A percentile compares a stretch with the other conserved stretches of the same genome.
Conservation (phyloP, 108 stramenopile species). For the Nannochloropsis salina region DNA sequence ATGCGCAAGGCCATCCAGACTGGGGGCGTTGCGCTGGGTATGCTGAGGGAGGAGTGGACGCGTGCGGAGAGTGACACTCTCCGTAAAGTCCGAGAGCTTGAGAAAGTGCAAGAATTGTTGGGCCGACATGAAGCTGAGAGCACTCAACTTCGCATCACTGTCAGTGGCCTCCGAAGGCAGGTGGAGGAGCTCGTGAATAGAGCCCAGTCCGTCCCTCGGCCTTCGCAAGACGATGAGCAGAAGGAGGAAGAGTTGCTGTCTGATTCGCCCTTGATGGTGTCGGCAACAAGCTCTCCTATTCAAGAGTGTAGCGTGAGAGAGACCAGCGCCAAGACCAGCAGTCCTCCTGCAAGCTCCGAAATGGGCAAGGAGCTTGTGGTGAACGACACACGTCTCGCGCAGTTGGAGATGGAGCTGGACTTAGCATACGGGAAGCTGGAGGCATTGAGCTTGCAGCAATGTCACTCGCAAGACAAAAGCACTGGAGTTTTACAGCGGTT, state of each 20-base stretch:
- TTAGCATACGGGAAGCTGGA: conserved; percentile 16
- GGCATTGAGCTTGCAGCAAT: conserved; percentile 20
- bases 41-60: background rate
- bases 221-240: background rate
- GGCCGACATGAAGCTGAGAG: background rate
- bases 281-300: background rate
- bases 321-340: no score
- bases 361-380: background rate
- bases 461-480: background rate
- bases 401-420: background rate
- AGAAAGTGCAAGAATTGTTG: conserved; percentile 17
- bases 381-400: background rate
- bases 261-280: background rate
- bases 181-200: background rate
- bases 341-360: no score
- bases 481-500: background rate
- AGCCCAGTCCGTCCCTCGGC: background rate
- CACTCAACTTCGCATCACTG: background rate
- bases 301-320: no score
- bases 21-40: background rate
- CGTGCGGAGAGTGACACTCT: background rate
- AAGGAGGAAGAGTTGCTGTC: background rate
- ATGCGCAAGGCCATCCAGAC: background rate
- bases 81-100: background rate
- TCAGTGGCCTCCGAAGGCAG: background rate